Base-by-base conservation (phyloP, 345 rosid genomes). In the Nasturtium officinale region DNA sequence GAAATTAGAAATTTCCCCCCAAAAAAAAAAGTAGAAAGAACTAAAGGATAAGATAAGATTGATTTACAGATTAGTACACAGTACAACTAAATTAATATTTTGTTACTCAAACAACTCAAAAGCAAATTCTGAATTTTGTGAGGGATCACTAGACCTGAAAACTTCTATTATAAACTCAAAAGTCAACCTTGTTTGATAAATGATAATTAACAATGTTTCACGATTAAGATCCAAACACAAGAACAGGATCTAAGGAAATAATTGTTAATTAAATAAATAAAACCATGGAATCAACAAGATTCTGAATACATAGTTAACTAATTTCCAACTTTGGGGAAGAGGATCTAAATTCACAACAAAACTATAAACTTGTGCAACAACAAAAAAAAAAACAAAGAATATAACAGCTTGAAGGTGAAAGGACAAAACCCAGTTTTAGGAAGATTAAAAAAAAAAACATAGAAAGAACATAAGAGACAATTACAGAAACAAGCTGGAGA, bases 41-140 rank as follows among this genome's bases (percentile, higher is more conserved):
- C 13, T 55, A 56, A 12, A 68, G 47, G 79, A 76, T 69, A 69
- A 76, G 75, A 76, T 51, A 67, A 30, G 74, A 67, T 54, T 69
- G 70, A 73, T 55, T 37, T 20, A 38, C 26, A 65, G 2, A 63
- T 21, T 16, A 64, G n/a, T 29, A 72, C 64, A 54, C 9, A 43
- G 21, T 32, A 54, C 25, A 73, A 20, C 13, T 9, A 9, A 12
- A 15, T 30, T 26, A 65, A 57, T 58, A 45, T 56, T 55, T 56
- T 43, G 12, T 37, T 65, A 61, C 29, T 5, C 60, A 15, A 54
- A 26, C 50, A 32, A 30, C n/a, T 7, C 29, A 29, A 18, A n/a
- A 42, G 15, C 50, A 67, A 59, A 74, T 21, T 17, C 6, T n/a
- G 23, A 25, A 56, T 57, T 48, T 20, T 17, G 20, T 56, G 50